phyloP scores from a whole-genome alignment of 2,329 filamentous ascomycete species.

The Ascochyta koolunga region DNA sequence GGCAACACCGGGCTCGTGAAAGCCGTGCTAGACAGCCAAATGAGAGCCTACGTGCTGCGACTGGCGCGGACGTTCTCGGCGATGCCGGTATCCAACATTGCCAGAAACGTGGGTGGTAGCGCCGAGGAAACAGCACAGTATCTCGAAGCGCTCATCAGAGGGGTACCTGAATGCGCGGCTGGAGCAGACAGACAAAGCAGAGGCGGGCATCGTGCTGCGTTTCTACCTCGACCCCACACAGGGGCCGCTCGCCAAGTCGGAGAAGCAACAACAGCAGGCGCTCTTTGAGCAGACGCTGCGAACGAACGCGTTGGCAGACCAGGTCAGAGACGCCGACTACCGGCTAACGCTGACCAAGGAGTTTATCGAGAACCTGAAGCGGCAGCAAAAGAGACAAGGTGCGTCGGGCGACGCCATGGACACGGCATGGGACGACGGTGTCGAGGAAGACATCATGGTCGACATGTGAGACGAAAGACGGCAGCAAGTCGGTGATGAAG shows the following conservation, averaged over 20 bases:
- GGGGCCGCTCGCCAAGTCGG: conserved; percentile 47
- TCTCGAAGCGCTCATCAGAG: conserved; percentile 59
- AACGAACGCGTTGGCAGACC: conserved; percentile 57
- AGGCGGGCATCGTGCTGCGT: conserved; percentile 57
- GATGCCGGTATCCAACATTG: conserved; percentile 62
- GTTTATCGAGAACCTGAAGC: conserved; percentile 61
- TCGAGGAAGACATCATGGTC: conserved; percentile 50
- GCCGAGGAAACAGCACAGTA: conserved; percentile 60
- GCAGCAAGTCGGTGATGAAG: neutral
- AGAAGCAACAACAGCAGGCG: conserved; percentile 50
- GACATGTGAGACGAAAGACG: conserved; percentile 31
- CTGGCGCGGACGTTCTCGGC: conserved; percentile 75
- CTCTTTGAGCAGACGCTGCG: conserved; percentile 58
- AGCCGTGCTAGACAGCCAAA: conserved; percentile 73
- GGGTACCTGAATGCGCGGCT: conserved; percentile 60
- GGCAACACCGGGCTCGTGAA: conserved; percentile 73
- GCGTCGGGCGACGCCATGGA: conserved; percentile 45
- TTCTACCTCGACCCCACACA: conserved; percentile 54
- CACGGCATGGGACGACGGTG: conserved; percentile 41
- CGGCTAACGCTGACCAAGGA: conserved; percentile 64
- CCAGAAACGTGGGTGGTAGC: conserved; percentile 57
- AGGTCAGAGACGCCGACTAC: conserved; percentile 61
- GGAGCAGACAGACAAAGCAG: conserved; percentile 49
- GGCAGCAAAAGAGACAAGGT: conserved; percentile 51
- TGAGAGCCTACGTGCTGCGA: conserved; percentile 75